These are phyloP conservation scores for Trifolium fragiferum DNA, from an alignment of 306 rosid genomes.

Conservation along the genomic window DNA sequence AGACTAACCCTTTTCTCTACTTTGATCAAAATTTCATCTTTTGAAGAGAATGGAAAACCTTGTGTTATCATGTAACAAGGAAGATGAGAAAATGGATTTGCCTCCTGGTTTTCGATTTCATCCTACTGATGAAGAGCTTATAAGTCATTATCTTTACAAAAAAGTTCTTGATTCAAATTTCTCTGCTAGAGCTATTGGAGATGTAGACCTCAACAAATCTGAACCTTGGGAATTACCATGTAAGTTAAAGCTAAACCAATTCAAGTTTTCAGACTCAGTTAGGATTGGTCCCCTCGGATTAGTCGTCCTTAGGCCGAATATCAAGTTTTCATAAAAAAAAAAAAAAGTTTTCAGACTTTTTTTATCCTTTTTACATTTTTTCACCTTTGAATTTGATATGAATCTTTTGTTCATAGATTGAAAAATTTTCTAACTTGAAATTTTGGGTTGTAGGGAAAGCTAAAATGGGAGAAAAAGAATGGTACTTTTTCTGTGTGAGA, in stretches of 20 bases:
- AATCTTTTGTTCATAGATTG: neutral
- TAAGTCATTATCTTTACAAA: conserved; percentile 71
- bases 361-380: neutral
- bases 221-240: conserved; percentile 99
- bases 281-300: too few species aligned
- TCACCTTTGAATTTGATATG: neutral
- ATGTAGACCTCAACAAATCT: conserved; percentile 90
- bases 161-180: conserved; percentile 66
- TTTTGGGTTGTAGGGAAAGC: conserved; percentile 68
- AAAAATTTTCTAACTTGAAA: neutral
- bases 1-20: neutral
- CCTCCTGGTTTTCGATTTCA: conserved; percentile 96
- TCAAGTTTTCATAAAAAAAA: too few species aligned
- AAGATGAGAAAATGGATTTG: conserved; percentile 67
- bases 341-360: neutral
- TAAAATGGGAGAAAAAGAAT: conserved; percentile 93
- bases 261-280: neutral
- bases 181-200: conserved; percentile 81
- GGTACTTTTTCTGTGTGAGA: conserved; percentile 97
- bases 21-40: neutral
- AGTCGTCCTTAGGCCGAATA: too few species aligned
- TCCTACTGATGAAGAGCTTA: conserved; percentile 98
- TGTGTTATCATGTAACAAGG: conserved; percentile 30
- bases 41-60: conserved; percentile 57
- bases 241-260: conserved; percentile 51